These are phyloP conservation scores for Trichoderma aggressivum DNA, from an alignment of 2,329 filamentous ascomycete genomes.

Conservation along the genomic window DNA sequence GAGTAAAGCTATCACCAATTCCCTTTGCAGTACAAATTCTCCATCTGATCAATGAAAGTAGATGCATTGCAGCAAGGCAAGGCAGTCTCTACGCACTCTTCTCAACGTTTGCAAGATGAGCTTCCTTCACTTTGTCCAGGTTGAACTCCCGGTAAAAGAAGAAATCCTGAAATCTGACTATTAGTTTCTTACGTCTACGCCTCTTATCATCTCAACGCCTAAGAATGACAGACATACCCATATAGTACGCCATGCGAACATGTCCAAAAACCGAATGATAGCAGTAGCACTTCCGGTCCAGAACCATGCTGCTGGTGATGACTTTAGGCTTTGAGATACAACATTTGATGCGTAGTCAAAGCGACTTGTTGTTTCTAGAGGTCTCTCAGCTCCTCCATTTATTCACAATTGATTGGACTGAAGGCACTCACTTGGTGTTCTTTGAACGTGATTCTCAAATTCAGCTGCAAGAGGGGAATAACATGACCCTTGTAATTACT, in stretches of 20 bases:
- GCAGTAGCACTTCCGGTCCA: conserved; percentile 6
- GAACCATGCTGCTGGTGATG: conserved; percentile 24
- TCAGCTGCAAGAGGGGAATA: background rate
- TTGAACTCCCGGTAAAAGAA: conserved; percentile 13
- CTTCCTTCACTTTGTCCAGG: background rate
- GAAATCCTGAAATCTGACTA: background rate
- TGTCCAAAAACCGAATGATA: conserved; percentile 1
- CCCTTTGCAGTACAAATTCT: background rate
- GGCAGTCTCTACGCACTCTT: background rate
- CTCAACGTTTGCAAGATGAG: background rate
- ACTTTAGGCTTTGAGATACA: conserved; percentile 21
- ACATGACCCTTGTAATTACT: background rate
- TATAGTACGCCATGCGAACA: conserved; percentile 8
- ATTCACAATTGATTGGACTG: background rate
- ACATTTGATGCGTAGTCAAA: conserved; percentile 18
- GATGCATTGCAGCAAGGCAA: background rate
- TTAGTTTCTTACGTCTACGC: background rate
- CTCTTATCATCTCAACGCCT: background rate
- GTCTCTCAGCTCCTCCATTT: background rate
- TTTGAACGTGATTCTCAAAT: background rate
- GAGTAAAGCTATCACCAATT: background rate
- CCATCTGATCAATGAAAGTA: background rate
- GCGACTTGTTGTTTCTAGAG: background rate
- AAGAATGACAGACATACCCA: background rate
- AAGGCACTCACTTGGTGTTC: background rate